Conservation (phyloP, 192 early-diverging fungal species). For the Spizellomyces sp. region DNA sequence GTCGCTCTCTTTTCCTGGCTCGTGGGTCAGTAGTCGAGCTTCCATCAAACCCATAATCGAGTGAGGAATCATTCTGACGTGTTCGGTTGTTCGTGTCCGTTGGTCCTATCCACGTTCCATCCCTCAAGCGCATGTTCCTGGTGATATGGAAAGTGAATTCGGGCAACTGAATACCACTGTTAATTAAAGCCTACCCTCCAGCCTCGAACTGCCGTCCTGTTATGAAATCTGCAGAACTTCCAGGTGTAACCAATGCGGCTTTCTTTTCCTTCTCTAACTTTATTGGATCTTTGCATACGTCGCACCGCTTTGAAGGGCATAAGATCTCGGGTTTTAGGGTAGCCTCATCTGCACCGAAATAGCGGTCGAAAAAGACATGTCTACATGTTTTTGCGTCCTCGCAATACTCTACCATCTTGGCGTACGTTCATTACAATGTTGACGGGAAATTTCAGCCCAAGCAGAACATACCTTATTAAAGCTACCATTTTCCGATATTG, state of each 20-base stretch:
- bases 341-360: conserved; percentile 36
- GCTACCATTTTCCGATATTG: conserved; percentile 19
- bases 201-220: conserved; percentile 22
- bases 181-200: conserved; percentile 5
- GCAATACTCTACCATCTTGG: conserved; percentile 52
- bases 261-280: conserved; percentile 30
- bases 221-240: neutral
- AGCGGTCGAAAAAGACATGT: conserved; percentile 40
- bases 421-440: neutral
- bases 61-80: conserved; percentile 3
- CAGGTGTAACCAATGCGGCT: neutral
- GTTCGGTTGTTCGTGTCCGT: neutral
- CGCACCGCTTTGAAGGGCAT: conserved; percentile 42
- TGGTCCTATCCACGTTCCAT: conserved; percentile 21
- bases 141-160: neutral
- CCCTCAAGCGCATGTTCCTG: conserved; percentile 10
- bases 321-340: neutral
- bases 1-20: neutral
- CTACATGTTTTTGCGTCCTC: conserved; percentile 47
- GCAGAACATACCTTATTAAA: conserved; percentile 29
- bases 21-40: neutral
- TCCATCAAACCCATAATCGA: conserved; percentile 18
- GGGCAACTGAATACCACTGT: neutral
- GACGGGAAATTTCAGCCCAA: neutral
- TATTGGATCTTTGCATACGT: conserved; percentile 45